These are phyloP conservation scores for Rhodotorula toruloides DNA, from an alignment of 768 basidiomycete species.

Conservation along the genomic window DNA sequence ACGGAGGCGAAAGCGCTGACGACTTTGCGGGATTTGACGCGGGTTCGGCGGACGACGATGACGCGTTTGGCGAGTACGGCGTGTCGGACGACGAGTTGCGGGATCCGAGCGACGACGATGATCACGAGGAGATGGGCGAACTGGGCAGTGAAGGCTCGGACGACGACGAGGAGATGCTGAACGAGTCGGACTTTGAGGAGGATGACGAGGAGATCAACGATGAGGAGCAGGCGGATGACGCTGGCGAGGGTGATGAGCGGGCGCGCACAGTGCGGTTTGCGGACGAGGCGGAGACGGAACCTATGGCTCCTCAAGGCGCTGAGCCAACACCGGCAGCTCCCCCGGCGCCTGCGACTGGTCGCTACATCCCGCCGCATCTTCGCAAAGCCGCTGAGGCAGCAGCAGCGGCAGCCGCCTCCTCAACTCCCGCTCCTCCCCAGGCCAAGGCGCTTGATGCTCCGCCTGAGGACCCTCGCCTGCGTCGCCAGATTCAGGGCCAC, in stretches of 20 bases:
- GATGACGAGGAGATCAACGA: slow-evolving; percentile 40
- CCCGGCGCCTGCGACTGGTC: slow-evolving; percentile 29
- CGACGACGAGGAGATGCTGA: slow-evolving; percentile 37
- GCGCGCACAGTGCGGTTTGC: slow-evolving; percentile 17
- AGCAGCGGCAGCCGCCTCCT: neutral
- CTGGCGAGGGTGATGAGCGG: neutral
- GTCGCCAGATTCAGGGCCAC: slow-evolving; percentile 36
- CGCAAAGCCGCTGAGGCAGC: slow-evolving; percentile 48
- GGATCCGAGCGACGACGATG: slow-evolving; percentile 33
- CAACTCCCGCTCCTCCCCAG: neutral
- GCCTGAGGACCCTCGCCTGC: slow-evolving; percentile 35
- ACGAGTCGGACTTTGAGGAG: slow-evolving; percentile 49
- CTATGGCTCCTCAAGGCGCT: neutral
- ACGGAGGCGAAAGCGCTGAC: slow-evolving; percentile 18
- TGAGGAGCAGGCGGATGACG: neutral
- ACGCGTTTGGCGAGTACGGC: slow-evolving; percentile 23
- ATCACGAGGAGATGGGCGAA: slow-evolving; percentile 32
- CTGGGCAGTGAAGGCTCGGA: slow-evolving; percentile 26
- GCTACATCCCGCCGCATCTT: slow-evolving; percentile 78
- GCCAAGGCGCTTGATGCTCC: slow-evolving; percentile 3
- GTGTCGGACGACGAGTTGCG: slow-evolving; percentile 21
- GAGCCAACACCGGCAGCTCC: neutral
- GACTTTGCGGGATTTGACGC: slow-evolving; percentile 35
- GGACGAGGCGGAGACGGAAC: slow-evolving; percentile 33
- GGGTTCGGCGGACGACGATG: slow-evolving; percentile 32